Evolutionary conservation across 2,329 filamentous ascomycete genomes (phyloP).

Genomic region (Claviceps sp.): DNA sequence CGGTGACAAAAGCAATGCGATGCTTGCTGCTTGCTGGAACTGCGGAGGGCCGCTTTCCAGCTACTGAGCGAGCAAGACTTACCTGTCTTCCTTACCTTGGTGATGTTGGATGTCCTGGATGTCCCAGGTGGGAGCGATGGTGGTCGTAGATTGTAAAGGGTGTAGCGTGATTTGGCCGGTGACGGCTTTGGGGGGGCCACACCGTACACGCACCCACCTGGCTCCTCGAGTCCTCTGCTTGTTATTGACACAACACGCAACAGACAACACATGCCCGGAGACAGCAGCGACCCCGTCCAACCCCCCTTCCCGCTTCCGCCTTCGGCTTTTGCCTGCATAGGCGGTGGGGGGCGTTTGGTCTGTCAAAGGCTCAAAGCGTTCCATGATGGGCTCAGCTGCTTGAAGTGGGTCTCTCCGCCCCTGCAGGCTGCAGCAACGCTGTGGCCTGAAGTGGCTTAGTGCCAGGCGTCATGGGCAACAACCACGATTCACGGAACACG

Average conservation of each 20-base stretch:
- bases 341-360: too few relatives aligned
- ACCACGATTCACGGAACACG: too few relatives aligned
- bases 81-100: constrained; percentile 9
- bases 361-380: too few relatives aligned
- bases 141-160: neutral
- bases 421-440: too few relatives aligned
- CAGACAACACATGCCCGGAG: too few relatives aligned
- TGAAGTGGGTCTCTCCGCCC: too few relatives aligned
- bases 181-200: neutral
- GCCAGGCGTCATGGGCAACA: too few relatives aligned
- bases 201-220: neutral
- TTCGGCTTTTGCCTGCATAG: too few relatives aligned
- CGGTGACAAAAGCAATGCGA: neutral
- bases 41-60: constrained; percentile 4
- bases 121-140: constrained; percentile 3
- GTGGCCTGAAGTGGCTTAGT: too few relatives aligned
- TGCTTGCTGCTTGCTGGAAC: constrained; percentile 2
- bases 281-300: too few relatives aligned
- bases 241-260: neutral
- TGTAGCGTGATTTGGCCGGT: constrained; percentile 5
- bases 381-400: too few relatives aligned
- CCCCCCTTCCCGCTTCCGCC: too few relatives aligned
- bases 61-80: constrained; percentile 6
- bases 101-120: constrained; percentile 5
- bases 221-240: neutral